Percentiles rank a stretch among this genome's conserved stretches.
These are phyloP conservation scores for Gastrodia elata DNA, from an alignment of 106 monocot genomes.

Conservation along the genomic window DNA sequence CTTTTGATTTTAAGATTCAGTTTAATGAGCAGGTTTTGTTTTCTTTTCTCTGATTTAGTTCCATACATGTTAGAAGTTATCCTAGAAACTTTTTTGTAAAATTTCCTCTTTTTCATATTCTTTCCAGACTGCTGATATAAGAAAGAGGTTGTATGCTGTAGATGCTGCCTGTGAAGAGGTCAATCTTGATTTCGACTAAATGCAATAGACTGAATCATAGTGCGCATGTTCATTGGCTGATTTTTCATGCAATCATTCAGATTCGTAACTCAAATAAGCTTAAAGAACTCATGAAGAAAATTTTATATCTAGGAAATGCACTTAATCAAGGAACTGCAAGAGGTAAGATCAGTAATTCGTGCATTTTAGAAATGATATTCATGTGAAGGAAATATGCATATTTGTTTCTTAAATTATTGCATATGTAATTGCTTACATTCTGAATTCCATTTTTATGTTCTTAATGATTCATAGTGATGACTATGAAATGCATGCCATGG, in stretches of 20 bases:
- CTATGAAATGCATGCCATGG: background rate
- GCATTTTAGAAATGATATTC: background rate
- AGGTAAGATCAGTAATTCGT: constrained; percentile 35
- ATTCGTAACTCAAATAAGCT: constrained; percentile 74
- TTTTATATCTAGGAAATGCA: constrained; percentile 77
- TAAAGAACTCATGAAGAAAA: constrained; percentile 92
- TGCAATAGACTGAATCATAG: background rate
- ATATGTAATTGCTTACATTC: background rate
- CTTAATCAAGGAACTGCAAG: constrained; percentile 92
- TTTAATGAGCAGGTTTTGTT: constrained; percentile 9
- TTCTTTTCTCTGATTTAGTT: background rate
- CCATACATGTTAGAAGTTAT: background rate
- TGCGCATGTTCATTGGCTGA: background rate
- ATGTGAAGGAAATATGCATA: background rate
- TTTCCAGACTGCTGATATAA: constrained; percentile 63
- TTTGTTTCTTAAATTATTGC: background rate
- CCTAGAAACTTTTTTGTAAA: background rate
- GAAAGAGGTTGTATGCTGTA: constrained; percentile 50
- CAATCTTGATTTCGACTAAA: background rate
- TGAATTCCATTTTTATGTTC: background rate
- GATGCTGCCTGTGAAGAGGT: constrained; percentile 79
- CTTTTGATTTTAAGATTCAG: constrained; percentile 19
- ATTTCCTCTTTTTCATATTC: background rate
- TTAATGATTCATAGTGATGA: background rate
- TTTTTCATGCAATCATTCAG: constrained; percentile 22